Evolutionary conservation across 1,284 basidiomycete species (phyloP), one percentile per base, ranked within the genome.

Genomic region (Rhodotorula glutinis): DNA sequence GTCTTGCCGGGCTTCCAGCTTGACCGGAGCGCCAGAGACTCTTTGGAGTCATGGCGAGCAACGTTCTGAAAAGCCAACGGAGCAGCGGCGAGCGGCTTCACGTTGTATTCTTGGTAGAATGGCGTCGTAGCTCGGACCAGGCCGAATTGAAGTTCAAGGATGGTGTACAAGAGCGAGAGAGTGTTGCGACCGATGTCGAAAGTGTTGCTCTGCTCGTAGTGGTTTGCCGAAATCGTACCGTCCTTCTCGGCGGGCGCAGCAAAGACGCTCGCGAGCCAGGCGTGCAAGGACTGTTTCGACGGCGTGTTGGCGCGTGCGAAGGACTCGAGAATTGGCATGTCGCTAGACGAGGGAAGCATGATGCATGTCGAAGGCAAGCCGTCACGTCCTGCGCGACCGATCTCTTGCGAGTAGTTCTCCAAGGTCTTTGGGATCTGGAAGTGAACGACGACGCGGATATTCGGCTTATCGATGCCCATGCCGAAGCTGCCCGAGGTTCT

Each of bases 381-480:
- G 74, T 92, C 90, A 68, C 91, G 82, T 0, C 90, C 90, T 4
- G 90, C 90, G 62, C 90, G 83, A 7, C 90, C 90, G 0, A 90
- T 91, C 77, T 92, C 91, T 78, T 92, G 89, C 8, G 69, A 73
- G 59, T 75, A 70, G 44, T 85, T 86, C 63, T 89, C 87, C 55
- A 92, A 79, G 10, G 86, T 86, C 62, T 82, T 83, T 1, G 90
- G 89, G 29, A 90, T 69, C 17, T 83, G 82, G 65, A 86, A 84
- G 75, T 92, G 90, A 51, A 91, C 86, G 58, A 92, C 88, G 72
- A 83, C 88, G 66, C 87, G 85, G 17, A 89, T 89, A 74, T 91
- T 85, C 0, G 87, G 80, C 78, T 97, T 97, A 80, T 98, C 93
- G 65, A 97, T 94, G 25, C 93, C 94, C 93, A 98, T 96, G 5